phyloP scores from a whole-genome alignment of 345 rosid species.

The Gossypium stocksii region DNA sequence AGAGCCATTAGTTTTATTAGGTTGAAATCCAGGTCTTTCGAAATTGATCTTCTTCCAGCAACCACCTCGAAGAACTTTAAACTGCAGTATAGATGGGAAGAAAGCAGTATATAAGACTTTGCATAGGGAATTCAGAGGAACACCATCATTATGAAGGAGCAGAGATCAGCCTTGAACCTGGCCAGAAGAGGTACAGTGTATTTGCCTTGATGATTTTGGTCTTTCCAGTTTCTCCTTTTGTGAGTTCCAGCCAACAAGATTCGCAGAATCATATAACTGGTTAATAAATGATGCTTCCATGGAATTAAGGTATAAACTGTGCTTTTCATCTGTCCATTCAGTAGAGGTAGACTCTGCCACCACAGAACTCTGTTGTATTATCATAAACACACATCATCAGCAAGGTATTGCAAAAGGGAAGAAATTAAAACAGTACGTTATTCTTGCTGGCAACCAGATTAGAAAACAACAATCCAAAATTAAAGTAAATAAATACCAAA shows the following conservation, averaged over 20 bases:
- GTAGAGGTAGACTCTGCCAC: constrained; percentile 30
- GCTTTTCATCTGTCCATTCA: constrained; percentile 95
- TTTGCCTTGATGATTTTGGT: constrained; percentile 25
- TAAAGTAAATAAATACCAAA: background rate
- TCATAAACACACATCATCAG: constrained; percentile 8
- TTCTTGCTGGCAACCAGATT: background rate
- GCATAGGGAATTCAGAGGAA: too few species aligned
- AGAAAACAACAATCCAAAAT: background rate
- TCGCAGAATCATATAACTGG: constrained; percentile 54
- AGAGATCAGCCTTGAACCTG: constrained; percentile 46
- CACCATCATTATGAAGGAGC: background rate
- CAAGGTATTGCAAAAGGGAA: background rate
- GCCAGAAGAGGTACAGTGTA: constrained; percentile 35
- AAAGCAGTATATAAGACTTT: constrained; percentile 7
- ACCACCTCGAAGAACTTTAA: constrained; percentile 68
- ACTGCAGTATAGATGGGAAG: constrained; percentile 33
- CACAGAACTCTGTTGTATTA: constrained; percentile 34
- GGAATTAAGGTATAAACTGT: constrained; percentile 75
- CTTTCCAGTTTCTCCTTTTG: constrained; percentile 28
- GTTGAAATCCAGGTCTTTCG: constrained; percentile 38
- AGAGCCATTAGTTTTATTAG: constrained; percentile 24
- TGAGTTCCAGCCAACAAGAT: constrained; percentile 31
- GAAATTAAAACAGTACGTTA: background rate
- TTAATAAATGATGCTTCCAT: constrained; percentile 87
- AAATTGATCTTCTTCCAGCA: constrained; percentile 58